Evolutionary conservation across 2,329 filamentous ascomycete genomes (phyloP).

Genomic region (Diaporthe destruens): DNA sequence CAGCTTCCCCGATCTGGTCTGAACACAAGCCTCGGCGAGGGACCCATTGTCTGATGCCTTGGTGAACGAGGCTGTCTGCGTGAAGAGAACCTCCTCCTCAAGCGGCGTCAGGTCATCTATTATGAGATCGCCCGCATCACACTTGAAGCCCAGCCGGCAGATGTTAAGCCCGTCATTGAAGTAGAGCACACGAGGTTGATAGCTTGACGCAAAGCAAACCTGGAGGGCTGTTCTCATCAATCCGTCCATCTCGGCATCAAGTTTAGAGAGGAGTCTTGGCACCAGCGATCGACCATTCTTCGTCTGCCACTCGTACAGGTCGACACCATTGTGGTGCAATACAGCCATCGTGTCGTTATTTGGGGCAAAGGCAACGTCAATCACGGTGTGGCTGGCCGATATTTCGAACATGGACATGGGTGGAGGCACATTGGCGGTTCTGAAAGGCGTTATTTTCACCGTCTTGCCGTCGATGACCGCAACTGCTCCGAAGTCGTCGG

Average conservation of each 20-base stretch:
- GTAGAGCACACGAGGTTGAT: conserved; percentile 49
- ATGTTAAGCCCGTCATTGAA: conserved; percentile 46
- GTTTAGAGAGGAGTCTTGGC: conserved; percentile 56
- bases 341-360: conserved; percentile 77
- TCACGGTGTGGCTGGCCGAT: conserved; percentile 68
- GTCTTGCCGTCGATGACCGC: conserved; percentile 85
- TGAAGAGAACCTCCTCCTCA: conserved; percentile 37
- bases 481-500: conserved; percentile 82
- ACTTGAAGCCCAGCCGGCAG: conserved; percentile 34
- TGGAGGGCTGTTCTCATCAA: conserved; percentile 51
- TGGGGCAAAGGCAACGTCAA: conserved; percentile 81
- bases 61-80: conserved; percentile 28
- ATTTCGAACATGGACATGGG: conserved; percentile 91
- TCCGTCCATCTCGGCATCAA: conserved; percentile 54
- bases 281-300: conserved; percentile 64
- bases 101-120: conserved; percentile 43
- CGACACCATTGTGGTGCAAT: conserved; percentile 75
- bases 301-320: conserved; percentile 77
- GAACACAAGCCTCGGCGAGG: conserved; percentile 55
- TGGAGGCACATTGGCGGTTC: conserved; percentile 87
- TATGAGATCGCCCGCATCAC: conserved; percentile 40
- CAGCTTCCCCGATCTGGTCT: conserved; percentile 61
- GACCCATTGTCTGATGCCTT: background rate
- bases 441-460: conserved; percentile 87
- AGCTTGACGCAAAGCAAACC: conserved; percentile 48